phyloP scores from a whole-genome alignment of 306 rosid genomes.

The Prunus persica region Prunus_persica_NCBIv2 NC_034015.1:12580501-12581000 shows the following conservation, averaged over 20 bases:
- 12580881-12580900: conserved; percentile 85
- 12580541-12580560: too few relatives aligned
- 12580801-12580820: conserved; percentile 56
- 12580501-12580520: too few relatives aligned
- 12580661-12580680: not conserved
- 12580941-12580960: conserved; percentile 70
- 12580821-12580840: conserved; percentile 76
- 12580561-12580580: not conserved
- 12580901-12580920: conserved; percentile 78
- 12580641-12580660: not conserved
- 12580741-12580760: conserved; percentile 90
- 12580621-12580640: too few relatives aligned
- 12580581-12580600: not conserved
- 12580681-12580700: not conserved
- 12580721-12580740: conserved; percentile 89
- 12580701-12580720: conserved; percentile 84
- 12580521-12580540: too few relatives aligned
- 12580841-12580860: conserved; percentile 85
- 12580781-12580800: conserved; percentile 78
- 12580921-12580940: conserved; percentile 72
- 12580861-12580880: conserved; percentile 77
- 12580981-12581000: conserved; percentile 60
- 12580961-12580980: conserved; percentile 82
- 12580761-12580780: conserved; percentile 87
- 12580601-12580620: too few relatives aligned